Base-by-base conservation (phyloP, 768 basidiomycete species). In the Tubosaeta sp. region DNA sequence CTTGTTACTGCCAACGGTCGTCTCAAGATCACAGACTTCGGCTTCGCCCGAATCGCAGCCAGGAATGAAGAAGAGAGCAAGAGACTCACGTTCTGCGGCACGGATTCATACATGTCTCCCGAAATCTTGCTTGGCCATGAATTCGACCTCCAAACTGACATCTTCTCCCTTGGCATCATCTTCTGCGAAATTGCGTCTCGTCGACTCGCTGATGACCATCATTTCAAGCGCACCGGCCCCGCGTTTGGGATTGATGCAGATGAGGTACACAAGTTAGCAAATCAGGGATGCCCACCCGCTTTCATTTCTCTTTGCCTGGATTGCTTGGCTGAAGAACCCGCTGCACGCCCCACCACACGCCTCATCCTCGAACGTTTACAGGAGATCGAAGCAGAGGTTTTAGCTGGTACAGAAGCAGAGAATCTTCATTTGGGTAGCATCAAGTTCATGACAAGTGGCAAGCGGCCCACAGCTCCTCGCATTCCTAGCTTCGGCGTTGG, bases 1-100 rank as follows among this genome's bases (percentile, higher is more conserved):
- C 82, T 98, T n/a, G 85, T 97, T 19, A 97, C 95, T 0, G 73
- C 86, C 34, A 99, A 99, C 62, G 91, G 92, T 19, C 84, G 95
- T 41, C 78, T 98, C 64, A 99, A 98, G 74, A 86, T 97, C 60
- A 97, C 95, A n/a, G 95, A 99, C 65, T 99, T 99, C 70, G 95
- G 95, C 1, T 95, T 97, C 61, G 93, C 94, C 5, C 81, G 95
- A 33, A 97, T 98, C 61, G 92, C 92, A 0, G 93, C 93, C 0
- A 81, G 88, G 38, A 95, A 91, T 61, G 90, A 85, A 52, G 94
- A 95, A 58, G 95, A 98, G 72, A 80, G 76, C 48, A 89, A 87
- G 63, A 80, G 89, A 5, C 78, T 92, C 41, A 92, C 90, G 0
- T 91, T 91, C 69, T 89, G 86, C 55, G 89, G 88, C n/a, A 91